Conservation (phyloP, 2,329 filamentous ascomycete genomes). For the Sclerotinia nivalis region DNA sequence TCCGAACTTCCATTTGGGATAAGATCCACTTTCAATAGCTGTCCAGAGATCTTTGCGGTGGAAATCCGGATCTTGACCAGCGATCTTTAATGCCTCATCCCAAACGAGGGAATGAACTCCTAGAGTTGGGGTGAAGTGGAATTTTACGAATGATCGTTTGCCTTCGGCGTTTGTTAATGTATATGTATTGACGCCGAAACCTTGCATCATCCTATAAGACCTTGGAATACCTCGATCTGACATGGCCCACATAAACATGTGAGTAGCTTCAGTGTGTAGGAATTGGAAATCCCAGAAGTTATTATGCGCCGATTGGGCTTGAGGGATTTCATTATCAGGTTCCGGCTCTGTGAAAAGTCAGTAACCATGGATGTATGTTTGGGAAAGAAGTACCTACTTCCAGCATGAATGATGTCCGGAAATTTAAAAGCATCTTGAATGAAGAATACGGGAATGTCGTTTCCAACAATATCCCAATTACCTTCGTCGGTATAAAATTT, state of each 20-base stretch:
- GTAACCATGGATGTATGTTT: slow-evolving; percentile 17
- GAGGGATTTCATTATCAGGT: slow-evolving; percentile 68
- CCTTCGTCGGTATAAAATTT: slow-evolving; percentile 79
- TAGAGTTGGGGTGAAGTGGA: slow-evolving; percentile 71
- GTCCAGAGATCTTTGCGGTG: slow-evolving; percentile 76
- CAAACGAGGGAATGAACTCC: slow-evolving; percentile 72
- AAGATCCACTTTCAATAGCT: slow-evolving; percentile 70
- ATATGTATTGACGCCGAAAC: slow-evolving; percentile 81
- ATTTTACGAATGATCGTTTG: slow-evolving; percentile 74
- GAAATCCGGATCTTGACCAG: slow-evolving; percentile 75
- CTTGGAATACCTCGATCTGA: slow-evolving; percentile 72
- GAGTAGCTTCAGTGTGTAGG: slow-evolving; percentile 68
- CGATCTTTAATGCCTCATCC: slow-evolving; percentile 67
- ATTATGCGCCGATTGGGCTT: slow-evolving; percentile 70
- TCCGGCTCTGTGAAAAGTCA: slow-evolving; percentile 59
- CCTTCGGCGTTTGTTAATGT: slow-evolving; percentile 68
- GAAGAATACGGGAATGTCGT: slow-evolving; percentile 75
- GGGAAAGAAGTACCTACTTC: slow-evolving; percentile 33
- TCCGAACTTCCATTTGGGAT: slow-evolving; percentile 78
- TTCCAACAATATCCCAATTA: slow-evolving; percentile 74
- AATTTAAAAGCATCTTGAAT: slow-evolving; percentile 77
- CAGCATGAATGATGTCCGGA: slow-evolving; percentile 61
- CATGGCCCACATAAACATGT: slow-evolving; percentile 81
- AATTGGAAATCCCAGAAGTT: slow-evolving; percentile 77
- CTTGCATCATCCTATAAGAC: slow-evolving; percentile 82